Conservation (phyloP, 352 stramenopile species). For the Globisporangium cederbergense region DNA sequence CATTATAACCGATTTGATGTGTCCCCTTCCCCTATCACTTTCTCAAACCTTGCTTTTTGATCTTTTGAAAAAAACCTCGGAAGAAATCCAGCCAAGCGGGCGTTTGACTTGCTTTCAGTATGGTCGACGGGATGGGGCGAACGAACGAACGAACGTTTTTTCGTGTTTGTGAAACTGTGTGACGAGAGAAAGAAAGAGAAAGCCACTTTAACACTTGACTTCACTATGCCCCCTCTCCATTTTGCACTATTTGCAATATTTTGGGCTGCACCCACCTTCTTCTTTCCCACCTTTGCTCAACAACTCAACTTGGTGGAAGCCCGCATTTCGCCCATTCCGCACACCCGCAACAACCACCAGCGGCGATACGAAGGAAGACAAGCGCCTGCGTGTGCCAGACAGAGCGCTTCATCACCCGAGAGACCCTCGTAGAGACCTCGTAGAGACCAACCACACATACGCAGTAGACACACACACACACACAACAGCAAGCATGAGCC, state of each 20-base stretch:
- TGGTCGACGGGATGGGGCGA: background rate
- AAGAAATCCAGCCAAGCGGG: constrained; percentile 3
- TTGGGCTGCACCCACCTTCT: background rate
- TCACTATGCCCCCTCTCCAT: background rate
- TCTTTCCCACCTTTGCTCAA: background rate
- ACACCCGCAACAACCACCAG: background rate
- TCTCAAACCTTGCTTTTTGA: background rate
- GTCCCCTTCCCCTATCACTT: background rate
- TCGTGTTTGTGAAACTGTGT: background rate
- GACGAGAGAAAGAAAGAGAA: background rate
- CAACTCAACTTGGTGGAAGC: background rate
- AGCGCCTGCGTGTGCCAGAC: background rate
- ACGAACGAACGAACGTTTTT: background rate
- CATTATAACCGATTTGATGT: no score
- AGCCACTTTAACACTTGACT: background rate
- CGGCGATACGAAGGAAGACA: background rate
- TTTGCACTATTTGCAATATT: background rate
- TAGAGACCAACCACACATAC: constrained; percentile 3
- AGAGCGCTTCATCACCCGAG: background rate
- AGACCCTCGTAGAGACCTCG: background rate
- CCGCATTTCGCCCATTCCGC: constrained; percentile 1
- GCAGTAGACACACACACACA: no score
- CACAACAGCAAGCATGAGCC: constrained; percentile 29
- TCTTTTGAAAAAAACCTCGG: background rate
- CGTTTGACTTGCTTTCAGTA: background rate